Evolutionary conservation across 1,139 yeast genomes (phyloP).

Genomic region (Tardiomyces depauwii): DNA sequence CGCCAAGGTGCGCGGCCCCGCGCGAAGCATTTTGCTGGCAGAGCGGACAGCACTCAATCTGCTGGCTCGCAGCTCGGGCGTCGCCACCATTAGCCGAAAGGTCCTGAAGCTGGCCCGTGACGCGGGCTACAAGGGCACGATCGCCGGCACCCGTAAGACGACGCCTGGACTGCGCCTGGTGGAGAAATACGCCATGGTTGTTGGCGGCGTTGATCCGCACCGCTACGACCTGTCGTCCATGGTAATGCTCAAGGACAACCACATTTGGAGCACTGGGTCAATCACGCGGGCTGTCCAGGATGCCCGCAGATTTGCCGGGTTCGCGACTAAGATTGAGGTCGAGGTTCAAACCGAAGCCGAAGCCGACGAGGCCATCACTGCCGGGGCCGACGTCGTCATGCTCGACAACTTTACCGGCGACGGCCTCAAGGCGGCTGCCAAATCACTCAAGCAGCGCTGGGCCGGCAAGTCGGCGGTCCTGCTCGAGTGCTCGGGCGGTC

Average conservation of each 20-base stretch:
- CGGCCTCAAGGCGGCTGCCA: slow-evolving; percentile 56
- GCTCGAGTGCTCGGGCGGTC: slow-evolving; percentile 88
- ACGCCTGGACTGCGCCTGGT: slow-evolving; percentile 85
- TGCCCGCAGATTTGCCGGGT: slow-evolving; percentile 79
- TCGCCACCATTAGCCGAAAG: slow-evolving; percentile 61
- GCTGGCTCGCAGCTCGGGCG: slow-evolving; percentile 74
- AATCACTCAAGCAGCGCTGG: slow-evolving; percentile 48
- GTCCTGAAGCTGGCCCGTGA: slow-evolving; percentile 53
- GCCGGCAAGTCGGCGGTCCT: slow-evolving; percentile 37
- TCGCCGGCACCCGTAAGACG: slow-evolving; percentile 98
- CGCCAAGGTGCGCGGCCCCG: slow-evolving; percentile 73
- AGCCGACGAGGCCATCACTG: slow-evolving; percentile 83
- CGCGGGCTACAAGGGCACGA: slow-evolving; percentile 68
- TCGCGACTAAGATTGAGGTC: slow-evolving; percentile 83
- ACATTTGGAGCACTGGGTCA: slow-evolving; percentile 85
- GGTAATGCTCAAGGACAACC: slow-evolving; percentile 96
- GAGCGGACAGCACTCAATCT: slow-evolving; percentile 82
- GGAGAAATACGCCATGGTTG: slow-evolving; percentile 90
- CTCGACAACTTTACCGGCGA: slow-evolving; percentile 75
- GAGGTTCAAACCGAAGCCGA: slow-evolving; percentile 77
- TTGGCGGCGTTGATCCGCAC: slow-evolving; percentile 92
- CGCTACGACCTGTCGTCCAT: slow-evolving; percentile 83
- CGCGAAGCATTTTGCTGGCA: slow-evolving; percentile 63
- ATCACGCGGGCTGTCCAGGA: slow-evolving; percentile 70
- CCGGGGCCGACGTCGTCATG: slow-evolving; percentile 96